These are phyloP conservation scores for Saturnispora saitoi DNA, from an alignment of 805 yeast species.

Conservation along the genomic window DNA sequence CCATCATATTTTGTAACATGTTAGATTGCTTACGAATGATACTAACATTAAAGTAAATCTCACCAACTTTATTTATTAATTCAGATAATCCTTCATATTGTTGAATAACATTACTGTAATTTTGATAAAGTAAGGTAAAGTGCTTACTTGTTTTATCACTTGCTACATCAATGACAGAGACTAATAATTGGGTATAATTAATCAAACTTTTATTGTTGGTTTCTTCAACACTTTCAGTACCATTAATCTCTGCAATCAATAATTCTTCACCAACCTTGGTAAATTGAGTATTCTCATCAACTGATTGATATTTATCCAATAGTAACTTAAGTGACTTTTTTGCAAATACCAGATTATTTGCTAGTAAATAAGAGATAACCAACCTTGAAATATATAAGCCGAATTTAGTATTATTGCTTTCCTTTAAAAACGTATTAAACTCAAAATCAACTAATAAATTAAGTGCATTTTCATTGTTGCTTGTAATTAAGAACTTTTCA, in stretches of 20 bases:
- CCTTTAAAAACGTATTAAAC: conserved; percentile 26
- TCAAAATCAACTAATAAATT: conserved; percentile 29
- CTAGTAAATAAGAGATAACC: conserved; percentile 64
- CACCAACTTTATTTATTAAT: conserved; percentile 26
- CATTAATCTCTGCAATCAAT: conserved; percentile 28
- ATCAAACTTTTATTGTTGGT: conserved; percentile 37
- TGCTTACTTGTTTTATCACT: conserved; percentile 31
- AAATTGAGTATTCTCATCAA: conserved; percentile 13
- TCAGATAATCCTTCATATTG: conserved; percentile 16
- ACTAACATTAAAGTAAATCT: conserved; percentile 23
- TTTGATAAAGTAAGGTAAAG: conserved; percentile 38
- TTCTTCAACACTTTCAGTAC: conserved; percentile 7
- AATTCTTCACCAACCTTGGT: conserved; percentile 15
- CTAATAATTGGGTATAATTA: conserved; percentile 62
- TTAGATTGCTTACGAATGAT: conserved; percentile 43
- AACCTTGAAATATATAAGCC: conserved; percentile 38
- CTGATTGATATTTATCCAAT: conserved; percentile 25
- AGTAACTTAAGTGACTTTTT: conserved; percentile 32
- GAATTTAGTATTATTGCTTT: conserved; percentile 26
- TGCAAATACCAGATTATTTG: conserved; percentile 59
- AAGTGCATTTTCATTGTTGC: conserved; percentile 18
- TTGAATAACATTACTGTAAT: conserved; percentile 23
- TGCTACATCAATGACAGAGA: conserved; percentile 45
- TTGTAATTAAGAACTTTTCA: conserved; percentile 24
- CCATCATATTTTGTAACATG: conserved; percentile 68